Evolutionary conservation across 495 filamentous ascomycete genomes (phyloP).

Genomic region (Tuber borchii): DNA sequence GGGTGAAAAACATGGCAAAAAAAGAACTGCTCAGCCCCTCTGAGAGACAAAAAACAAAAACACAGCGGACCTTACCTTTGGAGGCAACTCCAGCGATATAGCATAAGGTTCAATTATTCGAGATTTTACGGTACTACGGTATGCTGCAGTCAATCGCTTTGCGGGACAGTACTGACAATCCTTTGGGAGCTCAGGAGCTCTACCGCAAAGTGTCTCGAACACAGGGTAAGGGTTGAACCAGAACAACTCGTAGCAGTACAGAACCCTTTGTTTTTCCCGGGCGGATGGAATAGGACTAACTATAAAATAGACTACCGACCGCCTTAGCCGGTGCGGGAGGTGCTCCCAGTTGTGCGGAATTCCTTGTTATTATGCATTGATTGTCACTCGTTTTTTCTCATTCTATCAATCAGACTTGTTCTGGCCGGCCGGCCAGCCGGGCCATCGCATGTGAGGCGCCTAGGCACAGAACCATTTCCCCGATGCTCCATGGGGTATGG

Average conservation of each 20-base stretch:
- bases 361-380: not conserved
- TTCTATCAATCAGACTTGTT: not conserved
- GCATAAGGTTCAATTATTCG: too few relatives aligned
- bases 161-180: not conserved
- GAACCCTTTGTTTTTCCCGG: not conserved
- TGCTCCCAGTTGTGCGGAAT: not conserved
- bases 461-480: not conserved
- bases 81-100: too few relatives aligned
- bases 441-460: not conserved
- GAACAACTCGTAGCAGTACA: not conserved
- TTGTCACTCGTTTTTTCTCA: slow-evolving; percentile 1
- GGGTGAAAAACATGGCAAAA: too few relatives aligned
- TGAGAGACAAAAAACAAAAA: too few relatives aligned
- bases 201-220: not conserved
- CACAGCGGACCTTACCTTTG: too few relatives aligned
- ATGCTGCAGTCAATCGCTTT: not conserved
- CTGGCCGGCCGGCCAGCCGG: too few relatives aligned
- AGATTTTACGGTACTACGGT: too few relatives aligned
- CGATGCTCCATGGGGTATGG: not conserved
- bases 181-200: not conserved
- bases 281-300: not conserved
- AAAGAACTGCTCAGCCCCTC: too few relatives aligned
- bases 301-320: not conserved
- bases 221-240: not conserved
- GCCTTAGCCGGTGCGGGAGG: not conserved